Base-by-base conservation (phyloP, 495 filamentous ascomycete species). In the Penicillium cinerascens region DNA sequence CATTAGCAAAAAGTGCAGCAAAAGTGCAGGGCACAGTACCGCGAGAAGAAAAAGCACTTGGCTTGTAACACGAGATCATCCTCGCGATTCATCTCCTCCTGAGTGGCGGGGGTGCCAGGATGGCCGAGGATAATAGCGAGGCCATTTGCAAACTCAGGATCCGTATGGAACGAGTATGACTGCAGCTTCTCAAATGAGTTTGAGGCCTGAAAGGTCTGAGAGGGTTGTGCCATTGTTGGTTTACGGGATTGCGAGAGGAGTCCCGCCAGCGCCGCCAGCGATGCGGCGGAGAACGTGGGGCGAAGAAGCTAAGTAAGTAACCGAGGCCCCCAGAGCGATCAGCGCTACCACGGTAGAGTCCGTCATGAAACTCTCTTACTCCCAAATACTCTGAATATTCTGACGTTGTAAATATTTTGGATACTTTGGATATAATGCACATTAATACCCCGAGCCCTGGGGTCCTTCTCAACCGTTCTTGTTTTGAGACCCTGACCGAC, bases 11-110 rank as follows among this genome's bases (percentile, higher is more conserved):
- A 29, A 27, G 20, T 4, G n/a, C 16, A 33, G 8, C n/a, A 6
- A 16, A 4, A 15, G 16, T 2, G 13, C 3, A 27, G 15, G 2
- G 10, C n/a, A 3, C 4, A 52, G 29, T 67, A 77, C 77, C 75
- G 72, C 37, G 77, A 69, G 50, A 73, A 79, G 47, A 78, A 81
- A 55, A 78, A 81, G 52, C 77, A 81, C 61, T 78, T 76, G 9
- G 78, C 78, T 43, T 77, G 74, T 16, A 79, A 52, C 11, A 76
- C 70, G 23, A 80, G 61, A 55, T 77, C 72, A 58, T 75, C 71
- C 16, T 68, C 59, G 6, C 68, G 65, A 37, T 54, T 55, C 17
- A 77, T 65, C 57, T 77, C 75, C n/a, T 60, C 54, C 38, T 71
- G 67, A 17, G 70, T 70, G n/a, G 73, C 75, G 22, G 70, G 69